phyloP scores from a whole-genome alignment of 2,329 filamentous ascomycete genomes.

The Xylariales sp. region DNA sequence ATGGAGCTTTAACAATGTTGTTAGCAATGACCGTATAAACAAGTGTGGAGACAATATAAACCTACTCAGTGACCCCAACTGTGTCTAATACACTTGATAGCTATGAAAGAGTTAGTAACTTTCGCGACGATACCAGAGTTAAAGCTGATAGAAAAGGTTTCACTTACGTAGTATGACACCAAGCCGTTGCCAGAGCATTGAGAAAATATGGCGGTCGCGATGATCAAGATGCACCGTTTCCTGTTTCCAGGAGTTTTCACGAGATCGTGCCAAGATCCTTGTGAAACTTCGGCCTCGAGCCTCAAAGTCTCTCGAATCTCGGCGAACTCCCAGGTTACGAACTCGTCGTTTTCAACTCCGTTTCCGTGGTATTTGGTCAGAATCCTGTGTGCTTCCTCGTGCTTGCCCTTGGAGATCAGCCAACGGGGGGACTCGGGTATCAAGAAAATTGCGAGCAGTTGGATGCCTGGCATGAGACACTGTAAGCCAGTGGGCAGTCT shows the following conservation, averaged over 20 bases:
- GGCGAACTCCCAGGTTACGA: constrained; percentile 33
- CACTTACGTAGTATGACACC: constrained; percentile 32
- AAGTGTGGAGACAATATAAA: no score
- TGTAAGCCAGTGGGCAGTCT: no score
- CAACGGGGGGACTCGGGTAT: constrained; percentile 24
- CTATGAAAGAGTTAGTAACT: no score
- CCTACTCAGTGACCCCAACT: constrained; percentile 26
- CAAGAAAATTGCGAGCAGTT: no score
- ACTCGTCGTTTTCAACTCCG: constrained; percentile 29
- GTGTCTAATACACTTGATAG: constrained; percentile 24
- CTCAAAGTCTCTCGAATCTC: constrained; percentile 39
- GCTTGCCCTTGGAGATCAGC: constrained; percentile 26
- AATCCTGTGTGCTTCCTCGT: constrained; percentile 26
- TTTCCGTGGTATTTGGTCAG: constrained; percentile 30
- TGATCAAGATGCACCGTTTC: constrained; percentile 47
- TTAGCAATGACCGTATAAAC: no score
- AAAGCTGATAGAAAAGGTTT: no score
- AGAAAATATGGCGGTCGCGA: constrained; percentile 50
- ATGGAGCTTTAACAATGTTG: no score
- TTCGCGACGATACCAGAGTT: no score
- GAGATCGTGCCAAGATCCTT: constrained; percentile 39
- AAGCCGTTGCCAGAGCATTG: constrained; percentile 38
- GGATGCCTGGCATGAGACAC: no score
- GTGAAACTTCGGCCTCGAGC: constrained; percentile 39
- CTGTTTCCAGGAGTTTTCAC: constrained; percentile 48